Percentiles rank a stretch among this genome's conserved stretches.
Evolutionary conservation across 805 yeast species (phyloP).

Genomic region (Tetrapisispora fleetii): DNA sequence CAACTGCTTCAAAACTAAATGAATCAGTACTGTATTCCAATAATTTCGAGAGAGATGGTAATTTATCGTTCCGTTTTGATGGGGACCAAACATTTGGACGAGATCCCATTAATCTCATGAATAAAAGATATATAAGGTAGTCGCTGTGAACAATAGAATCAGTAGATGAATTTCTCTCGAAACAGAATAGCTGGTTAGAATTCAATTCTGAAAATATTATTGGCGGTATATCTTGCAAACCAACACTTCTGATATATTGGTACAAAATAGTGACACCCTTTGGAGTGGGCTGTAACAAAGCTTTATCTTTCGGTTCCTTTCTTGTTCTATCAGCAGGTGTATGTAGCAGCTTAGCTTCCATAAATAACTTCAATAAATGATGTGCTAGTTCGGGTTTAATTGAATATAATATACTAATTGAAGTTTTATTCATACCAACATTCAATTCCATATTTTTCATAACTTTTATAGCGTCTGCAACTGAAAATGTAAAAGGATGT

Average conservation of each 20-base stretch:
- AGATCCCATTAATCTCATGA: conserved; percentile 53
- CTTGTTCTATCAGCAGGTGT: conserved; percentile 68
- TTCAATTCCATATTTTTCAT: conserved; percentile 43
- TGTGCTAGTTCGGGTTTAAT: conserved; percentile 43
- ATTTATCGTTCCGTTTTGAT: conserved; percentile 38
- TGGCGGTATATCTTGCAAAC: conserved; percentile 38
- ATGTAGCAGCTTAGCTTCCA: conserved; percentile 56
- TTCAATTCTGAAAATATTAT: conserved; percentile 52
- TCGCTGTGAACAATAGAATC: conserved; percentile 55
- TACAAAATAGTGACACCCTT: conserved; percentile 73
- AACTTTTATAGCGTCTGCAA: conserved; percentile 39
- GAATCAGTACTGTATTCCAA: conserved; percentile 26
- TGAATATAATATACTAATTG: conserved; percentile 44
- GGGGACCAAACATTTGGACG: conserved; percentile 65
- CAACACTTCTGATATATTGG: conserved; percentile 47
- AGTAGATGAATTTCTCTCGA: conserved; percentile 53
- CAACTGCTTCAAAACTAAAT: conserved; percentile 28
- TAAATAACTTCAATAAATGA: conserved; percentile 41
- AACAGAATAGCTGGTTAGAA: conserved; percentile 57
- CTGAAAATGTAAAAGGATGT: conserved; percentile 45
- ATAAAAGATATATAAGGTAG: conserved; percentile 55
- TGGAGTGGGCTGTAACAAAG: conserved; percentile 73
- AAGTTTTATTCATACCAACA: conserved; percentile 40
- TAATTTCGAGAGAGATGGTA: conserved; percentile 32
- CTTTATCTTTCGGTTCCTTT: conserved; percentile 33